These are phyloP conservation scores for Teunomyces stri DNA, from an alignment of 805 yeast genomes.

Conservation along the genomic window DNA sequence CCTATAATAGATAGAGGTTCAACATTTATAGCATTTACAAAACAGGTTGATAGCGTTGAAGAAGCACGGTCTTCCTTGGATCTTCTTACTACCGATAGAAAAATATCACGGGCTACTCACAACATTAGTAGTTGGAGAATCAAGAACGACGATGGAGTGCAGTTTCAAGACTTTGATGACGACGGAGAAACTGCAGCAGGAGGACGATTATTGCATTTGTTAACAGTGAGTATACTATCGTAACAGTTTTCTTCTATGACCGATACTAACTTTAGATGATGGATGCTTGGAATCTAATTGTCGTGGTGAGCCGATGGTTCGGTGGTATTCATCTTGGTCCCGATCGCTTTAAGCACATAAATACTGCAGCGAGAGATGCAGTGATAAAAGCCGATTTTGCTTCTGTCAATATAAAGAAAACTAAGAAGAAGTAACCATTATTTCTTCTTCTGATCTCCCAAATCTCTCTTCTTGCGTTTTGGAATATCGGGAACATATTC, in stretches of 20 bases:
- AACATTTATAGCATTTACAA: constrained; percentile 76
- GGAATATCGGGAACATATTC: constrained; percentile 14
- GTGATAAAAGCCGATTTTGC: constrained; percentile 60
- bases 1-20: constrained; percentile 83
- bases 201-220: constrained; percentile 72
- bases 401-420: constrained; percentile 17
- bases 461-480: constrained; percentile 10
- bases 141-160: constrained; percentile 49
- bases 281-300: constrained; percentile 83
- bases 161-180: constrained; percentile 85
- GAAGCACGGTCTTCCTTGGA: constrained; percentile 60
- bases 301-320: constrained; percentile 87
- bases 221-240: constrained; percentile 46
- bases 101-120: constrained; percentile 67
- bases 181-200: constrained; percentile 99
- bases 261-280: constrained; percentile 45
- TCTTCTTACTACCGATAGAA: constrained; percentile 58
- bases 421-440: constrained; percentile 23
- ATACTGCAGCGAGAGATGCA: constrained; percentile 84
- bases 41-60: constrained; percentile 57
- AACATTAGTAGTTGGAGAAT: constrained; percentile 89
- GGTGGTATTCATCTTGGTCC: constrained; percentile 93
- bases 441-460: neutral
- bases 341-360: constrained; percentile 91
- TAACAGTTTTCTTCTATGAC: neutral